phyloP scores from a whole-genome alignment of 2,329 filamentous ascomycete genomes.

The Diaporthe sp. region DNA sequence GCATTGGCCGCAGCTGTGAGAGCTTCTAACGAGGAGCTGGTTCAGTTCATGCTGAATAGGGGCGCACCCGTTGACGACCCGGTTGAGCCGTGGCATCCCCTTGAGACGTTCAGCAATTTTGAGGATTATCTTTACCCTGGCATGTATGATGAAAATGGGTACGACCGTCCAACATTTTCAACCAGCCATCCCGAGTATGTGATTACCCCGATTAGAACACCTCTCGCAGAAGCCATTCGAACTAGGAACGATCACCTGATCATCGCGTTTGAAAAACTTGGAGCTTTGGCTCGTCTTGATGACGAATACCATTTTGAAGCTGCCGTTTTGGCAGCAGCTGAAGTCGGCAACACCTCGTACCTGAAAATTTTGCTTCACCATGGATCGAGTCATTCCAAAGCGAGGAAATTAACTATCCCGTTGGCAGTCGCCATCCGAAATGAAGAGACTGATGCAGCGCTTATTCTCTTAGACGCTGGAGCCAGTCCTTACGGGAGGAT shows the following conservation, averaged over 20 bases:
- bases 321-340: background rate
- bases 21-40: background rate
- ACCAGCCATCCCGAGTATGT: background rate
- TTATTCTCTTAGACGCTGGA: background rate
- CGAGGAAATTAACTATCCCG: background rate
- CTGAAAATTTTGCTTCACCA: background rate
- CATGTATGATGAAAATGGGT: background rate
- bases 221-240: background rate
- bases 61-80: background rate
- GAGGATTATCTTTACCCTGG: background rate
- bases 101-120: background rate
- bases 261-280: background rate
- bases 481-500: accelerated
- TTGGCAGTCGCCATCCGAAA: background rate
- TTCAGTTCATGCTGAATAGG: background rate
- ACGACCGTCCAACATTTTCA: background rate
- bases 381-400: background rate
- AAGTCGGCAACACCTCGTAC: background rate
- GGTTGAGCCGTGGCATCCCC: background rate
- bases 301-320: background rate
- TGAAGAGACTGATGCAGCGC: background rate
- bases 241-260: background rate
- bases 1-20: background rate
- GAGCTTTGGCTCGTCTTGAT: background rate
- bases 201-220: background rate